Evolutionary conservation across 495 filamentous ascomycete genomes (phyloP).

Genomic region (Astrocystis sublimbata): DNA sequence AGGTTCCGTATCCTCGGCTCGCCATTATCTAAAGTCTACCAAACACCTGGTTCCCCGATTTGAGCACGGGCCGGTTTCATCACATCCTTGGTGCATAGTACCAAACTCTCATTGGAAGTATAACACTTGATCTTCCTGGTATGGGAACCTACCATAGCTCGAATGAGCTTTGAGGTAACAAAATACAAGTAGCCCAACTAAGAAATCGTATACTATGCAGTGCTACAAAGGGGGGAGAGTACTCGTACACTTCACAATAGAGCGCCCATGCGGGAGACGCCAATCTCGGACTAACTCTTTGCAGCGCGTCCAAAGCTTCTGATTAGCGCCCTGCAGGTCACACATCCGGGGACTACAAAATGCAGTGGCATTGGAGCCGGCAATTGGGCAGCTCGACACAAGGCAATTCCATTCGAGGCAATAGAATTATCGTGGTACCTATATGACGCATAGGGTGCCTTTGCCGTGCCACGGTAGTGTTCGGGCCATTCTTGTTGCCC

Average conservation of each 20-base stretch:
- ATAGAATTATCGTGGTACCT: neutral
- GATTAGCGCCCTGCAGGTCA: conserved; percentile 7
- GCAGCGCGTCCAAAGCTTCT: conserved; percentile 10
- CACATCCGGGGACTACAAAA: neutral
- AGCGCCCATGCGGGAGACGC: neutral
- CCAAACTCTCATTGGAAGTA: neutral
- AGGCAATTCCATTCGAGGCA: conserved; percentile 5
- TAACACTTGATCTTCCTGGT: neutral
- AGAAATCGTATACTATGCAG: too few species aligned
- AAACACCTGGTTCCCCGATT: neutral
- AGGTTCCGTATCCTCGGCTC: conserved; percentile 1
- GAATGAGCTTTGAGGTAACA: too few species aligned
- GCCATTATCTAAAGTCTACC: neutral
- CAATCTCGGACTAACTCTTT: conserved; percentile 5
- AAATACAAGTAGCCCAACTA: too few species aligned
- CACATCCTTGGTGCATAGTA: neutral
- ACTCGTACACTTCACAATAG: neutral
- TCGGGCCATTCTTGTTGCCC: conserved; percentile 12
- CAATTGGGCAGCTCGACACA: conserved; percentile 2
- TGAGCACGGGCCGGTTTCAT: conserved; percentile 3
- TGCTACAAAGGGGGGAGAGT: too few species aligned
- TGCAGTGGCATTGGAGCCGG: conserved; percentile 15
- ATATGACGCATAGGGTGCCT: neutral
- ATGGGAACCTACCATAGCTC: too few species aligned
- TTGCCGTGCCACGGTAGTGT: conserved; percentile 4